A percentile compares a stretch with the other conserved stretches of the same genome.
Evolutionary conservation across 768 basidiomycete genomes (phyloP).

Genomic region (Hygrocybe coccinea): DNA sequence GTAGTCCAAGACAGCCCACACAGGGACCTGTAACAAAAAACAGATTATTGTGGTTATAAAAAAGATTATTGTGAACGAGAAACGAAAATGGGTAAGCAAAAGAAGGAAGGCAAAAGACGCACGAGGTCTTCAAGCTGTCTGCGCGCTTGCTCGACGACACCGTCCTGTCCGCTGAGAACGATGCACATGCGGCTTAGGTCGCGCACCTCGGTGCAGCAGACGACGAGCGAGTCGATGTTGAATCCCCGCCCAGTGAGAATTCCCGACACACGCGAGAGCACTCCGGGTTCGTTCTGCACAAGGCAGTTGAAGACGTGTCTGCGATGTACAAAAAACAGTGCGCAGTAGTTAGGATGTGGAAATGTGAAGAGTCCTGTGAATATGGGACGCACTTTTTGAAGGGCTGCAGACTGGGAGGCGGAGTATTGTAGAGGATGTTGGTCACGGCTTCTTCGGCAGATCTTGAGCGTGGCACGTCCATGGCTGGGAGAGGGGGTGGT

Average conservation of each 20-base stretch:
- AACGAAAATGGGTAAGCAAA: too few species aligned
- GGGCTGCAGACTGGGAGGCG: slow-evolving; percentile 84
- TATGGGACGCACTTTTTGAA: slow-evolving; percentile 72
- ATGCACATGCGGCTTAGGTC: slow-evolving; percentile 98
- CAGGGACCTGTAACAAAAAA: slow-evolving; percentile 95
- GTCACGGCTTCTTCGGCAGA: slow-evolving; percentile 95
- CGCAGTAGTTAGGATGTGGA: slow-evolving; percentile 8
- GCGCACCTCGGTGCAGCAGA: slow-evolving; percentile 94
- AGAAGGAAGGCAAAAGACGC: slow-evolving; percentile 28
- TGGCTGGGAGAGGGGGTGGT: slow-evolving; percentile 81
- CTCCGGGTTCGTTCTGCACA: slow-evolving; percentile 98
- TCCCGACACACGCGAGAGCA: slow-evolving; percentile 96
- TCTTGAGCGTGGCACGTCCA: slow-evolving; percentile 77
- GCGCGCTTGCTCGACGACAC: slow-evolving; percentile 94
- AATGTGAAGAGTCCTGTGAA: too few species aligned
- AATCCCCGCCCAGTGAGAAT: slow-evolving; percentile 96
- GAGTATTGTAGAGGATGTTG: slow-evolving; percentile 95
- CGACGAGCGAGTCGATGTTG: slow-evolving; percentile 98
- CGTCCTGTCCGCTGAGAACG: slow-evolving; percentile 93
- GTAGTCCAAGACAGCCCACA: slow-evolving; percentile 99
- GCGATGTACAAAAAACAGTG: slow-evolving; percentile 15
- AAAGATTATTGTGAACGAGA: too few species aligned
- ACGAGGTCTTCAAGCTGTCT: slow-evolving; percentile 95
- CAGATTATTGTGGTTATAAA: too few species aligned
- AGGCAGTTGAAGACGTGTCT: slow-evolving; percentile 97